Evolutionary conservation across 257 asterid genomes (phyloP), one percentile per base, ranked within the genome.

Genomic region (Penstemon eatonii): DNA sequence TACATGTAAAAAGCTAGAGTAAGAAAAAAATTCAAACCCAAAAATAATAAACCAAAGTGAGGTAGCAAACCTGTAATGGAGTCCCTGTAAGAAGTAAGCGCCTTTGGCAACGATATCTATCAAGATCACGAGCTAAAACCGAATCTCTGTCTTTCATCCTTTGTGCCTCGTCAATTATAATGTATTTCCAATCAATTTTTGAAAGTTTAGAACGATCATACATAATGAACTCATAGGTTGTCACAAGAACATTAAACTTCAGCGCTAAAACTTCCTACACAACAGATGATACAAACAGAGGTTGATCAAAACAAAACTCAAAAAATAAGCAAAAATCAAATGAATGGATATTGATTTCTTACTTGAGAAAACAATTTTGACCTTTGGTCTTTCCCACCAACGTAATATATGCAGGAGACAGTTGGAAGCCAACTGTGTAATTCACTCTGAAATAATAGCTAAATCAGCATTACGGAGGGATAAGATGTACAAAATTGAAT

Each of bases 71-170:
- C 96, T 94, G 99, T 86, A 94, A 80, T 39, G 99, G 99, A 53
- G 99, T 94, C 75, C 99, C 99, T 3, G 99, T 94, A 74, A 94
- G 89, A 83, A 94, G 98, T 83, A 94, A 86, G 72, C 99, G 96
- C 83, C 99, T 89, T 80, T 94, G 99, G 82, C 99, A 94, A 73
- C 97, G 96, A 77, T 94, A 94, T 79, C 92, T 86, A 83, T 94
- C 99, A 76, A 94, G 96, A 86, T 94, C 99, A 72, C 99, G 99
- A 78, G 99, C 98, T 75, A 94, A 87, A 68, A 94, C 99, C 3
- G 99, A 94, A 65, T 94, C 98, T 73, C 99, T 87, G 70, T 94
- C 98, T 82, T 94, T 94, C 99, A 94, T 94, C 71, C 99, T 77
- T 79, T 94, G 99, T 53, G 99, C 99, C 83, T 94, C 99, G 79